Evolutionary conservation across 2,329 filamentous ascomycete genomes (phyloP).

Genomic region (Curvularia sp.): DNA sequence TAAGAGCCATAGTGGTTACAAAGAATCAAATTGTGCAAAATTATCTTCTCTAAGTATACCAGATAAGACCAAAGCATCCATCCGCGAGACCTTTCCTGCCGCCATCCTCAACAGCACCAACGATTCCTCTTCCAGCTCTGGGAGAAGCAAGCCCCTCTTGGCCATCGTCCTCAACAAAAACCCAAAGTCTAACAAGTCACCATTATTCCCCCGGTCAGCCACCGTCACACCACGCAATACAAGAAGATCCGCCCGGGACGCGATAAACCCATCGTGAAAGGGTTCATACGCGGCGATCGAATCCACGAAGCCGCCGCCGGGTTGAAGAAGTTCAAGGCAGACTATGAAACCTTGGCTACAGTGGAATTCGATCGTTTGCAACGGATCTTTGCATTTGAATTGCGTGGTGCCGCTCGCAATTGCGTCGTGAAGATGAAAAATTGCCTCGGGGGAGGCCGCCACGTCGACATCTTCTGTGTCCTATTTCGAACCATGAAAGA

Average conservation of each 20-base stretch:
- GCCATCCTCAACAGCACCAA: too few species aligned
- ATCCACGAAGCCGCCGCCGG: conserved; percentile 6
- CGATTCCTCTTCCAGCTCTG: too few species aligned
- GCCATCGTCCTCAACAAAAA: background rate
- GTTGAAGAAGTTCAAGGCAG: background rate
- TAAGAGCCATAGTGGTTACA: too few species aligned
- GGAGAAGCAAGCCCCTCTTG: too few species aligned
- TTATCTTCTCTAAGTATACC: too few species aligned
- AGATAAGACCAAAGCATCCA: too few species aligned
- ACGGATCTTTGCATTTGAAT: conserved; percentile 2
- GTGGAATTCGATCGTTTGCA: background rate
- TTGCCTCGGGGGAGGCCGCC: conserved; percentile 1
- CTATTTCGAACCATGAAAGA: conserved; percentile 1
- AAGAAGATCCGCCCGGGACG: conserved; percentile 5
- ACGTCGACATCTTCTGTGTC: conserved; percentile 1
- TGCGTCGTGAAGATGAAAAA: background rate
- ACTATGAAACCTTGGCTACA: too few species aligned
- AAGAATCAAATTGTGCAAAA: too few species aligned
- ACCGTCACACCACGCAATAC: conserved; percentile 4
- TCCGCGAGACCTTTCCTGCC: too few species aligned
- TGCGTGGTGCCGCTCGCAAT: conserved; percentile 2
- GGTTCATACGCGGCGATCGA: background rate
- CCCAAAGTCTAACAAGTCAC: conserved; percentile 1
- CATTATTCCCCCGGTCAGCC: background rate
- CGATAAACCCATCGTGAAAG: conserved; percentile 2